phyloP scores from a whole-genome alignment of 2,329 filamentous ascomycete species.

The Thermochaetoides dissita region DNA sequence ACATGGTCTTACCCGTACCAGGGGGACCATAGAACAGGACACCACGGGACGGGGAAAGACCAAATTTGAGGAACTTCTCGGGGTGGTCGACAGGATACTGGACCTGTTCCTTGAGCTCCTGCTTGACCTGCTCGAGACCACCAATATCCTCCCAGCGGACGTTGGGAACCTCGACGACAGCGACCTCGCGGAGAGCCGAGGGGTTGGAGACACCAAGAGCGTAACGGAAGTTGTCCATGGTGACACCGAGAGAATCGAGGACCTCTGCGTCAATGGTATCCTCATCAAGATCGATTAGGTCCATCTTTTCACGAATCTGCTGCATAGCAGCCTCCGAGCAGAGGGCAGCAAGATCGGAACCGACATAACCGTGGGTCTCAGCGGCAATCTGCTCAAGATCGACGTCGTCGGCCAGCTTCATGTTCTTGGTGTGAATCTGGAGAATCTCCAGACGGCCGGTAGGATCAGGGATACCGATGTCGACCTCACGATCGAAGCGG shows the following conservation, averaged over 20 bases:
- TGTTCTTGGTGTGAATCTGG: constrained; percentile 99
- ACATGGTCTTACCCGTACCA: constrained; percentile 99
- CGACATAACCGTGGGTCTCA: constrained; percentile 97
- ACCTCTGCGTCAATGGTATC: constrained; percentile 99
- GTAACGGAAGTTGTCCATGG: constrained; percentile 99
- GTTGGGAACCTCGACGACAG: constrained; percentile 97
- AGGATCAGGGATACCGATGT: constrained; percentile 94
- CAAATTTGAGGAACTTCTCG: constrained; percentile 99
- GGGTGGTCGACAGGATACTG: constrained; percentile 99
- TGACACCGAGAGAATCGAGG: constrained; percentile 92
- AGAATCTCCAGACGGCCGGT: constrained; percentile 98
- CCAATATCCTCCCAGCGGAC: constrained; percentile 99
- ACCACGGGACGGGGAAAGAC: constrained; percentile 92
- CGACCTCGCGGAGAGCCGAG: constrained; percentile 94
- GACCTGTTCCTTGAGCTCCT: constrained; percentile 96
- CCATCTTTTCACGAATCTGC: constrained; percentile 99
- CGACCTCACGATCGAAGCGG: constrained; percentile 96
- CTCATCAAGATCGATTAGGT: constrained; percentile 95
- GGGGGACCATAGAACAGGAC: constrained; percentile 97
- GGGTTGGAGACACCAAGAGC: constrained; percentile 97
- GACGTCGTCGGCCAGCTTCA: constrained; percentile 96
- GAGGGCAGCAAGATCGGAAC: constrained; percentile 93
- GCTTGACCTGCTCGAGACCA: constrained; percentile 96
- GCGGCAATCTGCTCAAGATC: constrained; percentile 93
- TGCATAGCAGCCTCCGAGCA: constrained; percentile 99